phyloP scores from a whole-genome alignment of 768 basidiomycete genomes.

The Amanita pseudoporphyria region DNA sequence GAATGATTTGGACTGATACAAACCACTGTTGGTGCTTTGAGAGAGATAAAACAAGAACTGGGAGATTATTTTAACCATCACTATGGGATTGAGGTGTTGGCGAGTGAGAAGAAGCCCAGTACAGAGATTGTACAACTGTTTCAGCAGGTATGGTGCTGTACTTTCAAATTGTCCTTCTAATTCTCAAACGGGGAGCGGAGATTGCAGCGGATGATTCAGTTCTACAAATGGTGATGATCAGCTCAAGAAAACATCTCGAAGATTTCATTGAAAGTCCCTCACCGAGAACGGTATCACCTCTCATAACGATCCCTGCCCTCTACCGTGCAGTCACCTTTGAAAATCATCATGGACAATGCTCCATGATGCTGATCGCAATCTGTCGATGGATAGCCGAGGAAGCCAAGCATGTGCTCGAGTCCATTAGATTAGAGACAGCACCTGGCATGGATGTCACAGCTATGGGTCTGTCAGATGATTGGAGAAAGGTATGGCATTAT shows the following conservation, averaged over 20 bases:
- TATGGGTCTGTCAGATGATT: not conserved
- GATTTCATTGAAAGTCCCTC: not conserved
- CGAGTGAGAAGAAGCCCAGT: too few relatives aligned
- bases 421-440: not conserved
- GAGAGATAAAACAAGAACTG: too few relatives aligned
- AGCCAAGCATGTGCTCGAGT: not conserved
- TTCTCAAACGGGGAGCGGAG: too few relatives aligned
- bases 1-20: too few relatives aligned
- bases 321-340: too few relatives aligned
- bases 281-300: not conserved
- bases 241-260: conserved; percentile 6
- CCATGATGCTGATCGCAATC: too few relatives aligned
- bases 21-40: too few relatives aligned
- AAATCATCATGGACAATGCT: too few relatives aligned
- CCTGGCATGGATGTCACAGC: not conserved
- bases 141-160: not conserved
- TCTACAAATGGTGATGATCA: conserved; percentile 10
- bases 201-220: conserved; percentile 16
- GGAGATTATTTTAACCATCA: not conserved
- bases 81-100: not conserved
- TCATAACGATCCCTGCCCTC: not conserved
- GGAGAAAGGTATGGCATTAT: conserved; percentile 1
- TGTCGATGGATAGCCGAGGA: too few relatives aligned
- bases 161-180: conserved; percentile 1
- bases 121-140: not conserved